A percentile compares a stretch with the other conserved stretches of the same genome.
These are phyloP conservation scores for Leccinum fallax DNA, from an alignment of 1,284 basidiomycete species.

Conservation along the genomic window DNA sequence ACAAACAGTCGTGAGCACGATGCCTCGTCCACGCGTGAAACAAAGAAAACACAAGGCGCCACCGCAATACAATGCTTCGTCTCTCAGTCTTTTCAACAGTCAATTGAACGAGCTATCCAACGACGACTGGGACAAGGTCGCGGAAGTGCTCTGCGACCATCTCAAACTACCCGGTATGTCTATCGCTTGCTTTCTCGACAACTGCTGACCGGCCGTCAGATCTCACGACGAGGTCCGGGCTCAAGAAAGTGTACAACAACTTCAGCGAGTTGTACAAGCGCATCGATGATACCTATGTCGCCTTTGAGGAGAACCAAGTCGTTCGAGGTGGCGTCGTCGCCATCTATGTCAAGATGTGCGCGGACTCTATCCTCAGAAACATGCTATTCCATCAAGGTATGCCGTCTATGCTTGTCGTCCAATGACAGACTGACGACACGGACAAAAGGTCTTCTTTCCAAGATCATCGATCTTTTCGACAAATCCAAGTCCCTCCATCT, in stretches of 20 bases:
- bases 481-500: constrained; percentile 47
- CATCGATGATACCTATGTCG: constrained; percentile 46
- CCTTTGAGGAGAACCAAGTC: constrained; percentile 39
- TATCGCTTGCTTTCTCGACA: background rate
- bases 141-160: constrained; percentile 47
- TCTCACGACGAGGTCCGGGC: constrained; percentile 51
- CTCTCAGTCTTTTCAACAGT: constrained; percentile 1
- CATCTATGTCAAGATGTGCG: constrained; percentile 62
- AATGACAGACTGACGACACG: background rate
- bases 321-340: constrained; percentile 55
- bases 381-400: constrained; percentile 56
- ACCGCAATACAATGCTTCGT: background rate
- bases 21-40: constrained; percentile 37
- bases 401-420: background rate
- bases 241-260: constrained; percentile 59
- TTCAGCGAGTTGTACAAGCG: constrained; percentile 51
- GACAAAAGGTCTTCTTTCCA: constrained; percentile 49
- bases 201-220: constrained; percentile 39
- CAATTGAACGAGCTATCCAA: constrained; percentile 21
- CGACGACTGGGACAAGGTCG: constrained; percentile 48
- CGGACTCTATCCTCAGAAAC: constrained; percentile 56
- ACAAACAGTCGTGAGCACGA: too few relatives aligned
- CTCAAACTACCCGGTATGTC: constrained; percentile 54
- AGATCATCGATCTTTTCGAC: constrained; percentile 54
- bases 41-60: constrained; percentile 19